phyloP scores from a whole-genome alignment of 2,329 filamentous ascomycete species.

The Didymellaceae sp. region DNA sequence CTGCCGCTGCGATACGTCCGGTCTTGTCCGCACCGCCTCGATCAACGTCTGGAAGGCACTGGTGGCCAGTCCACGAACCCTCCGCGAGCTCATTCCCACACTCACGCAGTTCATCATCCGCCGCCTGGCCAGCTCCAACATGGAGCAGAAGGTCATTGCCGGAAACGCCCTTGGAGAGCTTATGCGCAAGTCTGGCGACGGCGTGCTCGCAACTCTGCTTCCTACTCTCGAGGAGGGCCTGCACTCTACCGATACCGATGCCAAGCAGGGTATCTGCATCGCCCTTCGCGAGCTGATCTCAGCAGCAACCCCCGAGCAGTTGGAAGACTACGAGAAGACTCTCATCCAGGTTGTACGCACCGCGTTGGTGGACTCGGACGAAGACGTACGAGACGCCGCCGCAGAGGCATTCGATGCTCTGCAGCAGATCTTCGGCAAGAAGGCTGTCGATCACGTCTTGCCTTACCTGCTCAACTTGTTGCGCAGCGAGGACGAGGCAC shows the following conservation, averaged over 20 bases:
- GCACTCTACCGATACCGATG: conserved; percentile 87
- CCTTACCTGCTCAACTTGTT: conserved; percentile 91
- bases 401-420: conserved; percentile 96
- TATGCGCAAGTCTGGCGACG: conserved; percentile 95
- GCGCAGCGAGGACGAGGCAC: conserved; percentile 82
- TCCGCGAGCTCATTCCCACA: conserved; percentile 94
- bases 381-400: conserved; percentile 90
- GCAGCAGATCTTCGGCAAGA: conserved; percentile 92
- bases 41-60: conserved; percentile 96
- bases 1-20: conserved; percentile 95
- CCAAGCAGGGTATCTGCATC: conserved; percentile 96
- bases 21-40: conserved; percentile 85
- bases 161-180: conserved; percentile 96
- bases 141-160: conserved; percentile 99
- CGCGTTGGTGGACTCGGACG: conserved; percentile 86
- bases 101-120: conserved; percentile 94
- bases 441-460: conserved; percentile 91
- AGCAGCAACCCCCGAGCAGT: conserved; percentile 83
- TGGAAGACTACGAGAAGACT: conserved; percentile 94
- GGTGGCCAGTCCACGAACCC: conserved; percentile 86
- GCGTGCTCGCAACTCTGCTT: conserved; percentile 83
- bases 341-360: conserved; percentile 93
- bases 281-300: conserved; percentile 91
- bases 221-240: conserved; percentile 93
- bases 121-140: conserved; percentile 90